Evolutionary conservation across 352 stramenopile genomes (phyloP), one percentile per base, ranked within the genome.

Genomic region (Globisporangium cylindrosporum): DNA sequence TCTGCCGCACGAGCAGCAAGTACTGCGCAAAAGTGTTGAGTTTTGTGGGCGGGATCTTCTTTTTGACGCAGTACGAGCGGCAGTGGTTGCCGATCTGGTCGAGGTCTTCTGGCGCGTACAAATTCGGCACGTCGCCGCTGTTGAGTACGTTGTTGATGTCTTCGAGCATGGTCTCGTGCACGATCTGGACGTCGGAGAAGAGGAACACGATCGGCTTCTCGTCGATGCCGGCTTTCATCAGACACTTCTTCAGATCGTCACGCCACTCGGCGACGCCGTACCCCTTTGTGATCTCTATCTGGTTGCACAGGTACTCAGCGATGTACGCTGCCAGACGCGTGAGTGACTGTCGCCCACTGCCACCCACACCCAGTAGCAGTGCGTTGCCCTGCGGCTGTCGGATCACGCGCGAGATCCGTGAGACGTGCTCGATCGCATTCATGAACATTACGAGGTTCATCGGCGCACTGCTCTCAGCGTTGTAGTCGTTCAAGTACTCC

Each of bases 101-200:
- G 59, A 98, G 73, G 53, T 98, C 95, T 70, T 98, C 95, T 0
- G 86, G 67, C 0, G 76, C 90, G 64, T 98, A 98, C 62, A 98
- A 69, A 62, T 98, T 98, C 1, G 95, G 95, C 0, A 98, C 89
- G 56, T 98, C 94, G 20, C 95, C 95, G 25, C 90, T 97, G 78
- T 98, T 98, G 1, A 98, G 79, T 4, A 98, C 88, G 69, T 92
- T 97, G 76, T 98, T 98, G 63, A 98, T 94, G 71, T 98, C 95
- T 75, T 98, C 95, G 2, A 98, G 70, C 93, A 98, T 98, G 10
- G 90, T 88, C 67, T 98, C 95, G 57, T 98, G 80, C 5, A 98
- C 90, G 60, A 98, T 98, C 72, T 98, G 92, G 2, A 97, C 96
- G 68, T 98, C 95, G 0, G 91, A 98, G 63, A 98, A 98, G 7